Conservation (phyloP, 1,139 yeast species). For the Geotrichum citri-aurantii region DNA sequence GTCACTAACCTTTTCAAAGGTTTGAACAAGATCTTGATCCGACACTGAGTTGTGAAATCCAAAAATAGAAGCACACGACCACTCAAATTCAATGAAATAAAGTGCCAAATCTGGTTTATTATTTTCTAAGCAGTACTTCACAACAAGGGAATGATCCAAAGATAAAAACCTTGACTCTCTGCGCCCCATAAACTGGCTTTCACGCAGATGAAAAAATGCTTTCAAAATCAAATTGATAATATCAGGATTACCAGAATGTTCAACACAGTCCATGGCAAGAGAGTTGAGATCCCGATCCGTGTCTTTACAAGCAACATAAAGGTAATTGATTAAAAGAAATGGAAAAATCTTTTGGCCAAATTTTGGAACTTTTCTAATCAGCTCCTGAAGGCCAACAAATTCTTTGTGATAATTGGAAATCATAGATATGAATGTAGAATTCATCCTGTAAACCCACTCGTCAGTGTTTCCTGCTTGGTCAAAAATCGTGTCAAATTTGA, state of each 20-base stretch:
- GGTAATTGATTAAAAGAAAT: constrained; percentile 2
- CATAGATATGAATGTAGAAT: constrained; percentile 3
- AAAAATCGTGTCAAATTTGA: not conserved
- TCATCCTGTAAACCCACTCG: constrained; percentile 11
- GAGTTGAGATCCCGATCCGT: constrained; percentile 3
- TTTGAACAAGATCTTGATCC: not conserved
- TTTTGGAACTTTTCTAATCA: constrained; percentile 5
- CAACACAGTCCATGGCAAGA: constrained; percentile 5
- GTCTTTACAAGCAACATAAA: not conserved
- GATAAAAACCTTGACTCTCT: constrained; percentile 3
- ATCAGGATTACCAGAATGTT: not conserved
- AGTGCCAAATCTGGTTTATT: constrained; percentile 8
- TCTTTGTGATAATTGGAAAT: constrained; percentile 1
- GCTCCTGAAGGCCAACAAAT: constrained; percentile 3
- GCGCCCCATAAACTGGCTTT: constrained; percentile 6
- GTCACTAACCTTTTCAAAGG: constrained; percentile 9
- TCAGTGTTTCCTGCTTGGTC: not conserved
- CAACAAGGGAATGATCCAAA: constrained; percentile 6
- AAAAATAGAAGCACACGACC: constrained; percentile 11
- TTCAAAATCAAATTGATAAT: constrained; percentile 9
- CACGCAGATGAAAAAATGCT: constrained; percentile 12
- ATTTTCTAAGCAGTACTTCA: constrained; percentile 6
- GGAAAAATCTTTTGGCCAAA: constrained; percentile 11
- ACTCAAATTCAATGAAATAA: constrained; percentile 13
- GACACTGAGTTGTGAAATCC: not conserved